Percentiles rank a stretch among this genome's conserved stretches.
These are phyloP conservation scores for Dipteronia dyeriana DNA, from an alignment of 345 rosid species.

Conservation along the genomic window DNA sequence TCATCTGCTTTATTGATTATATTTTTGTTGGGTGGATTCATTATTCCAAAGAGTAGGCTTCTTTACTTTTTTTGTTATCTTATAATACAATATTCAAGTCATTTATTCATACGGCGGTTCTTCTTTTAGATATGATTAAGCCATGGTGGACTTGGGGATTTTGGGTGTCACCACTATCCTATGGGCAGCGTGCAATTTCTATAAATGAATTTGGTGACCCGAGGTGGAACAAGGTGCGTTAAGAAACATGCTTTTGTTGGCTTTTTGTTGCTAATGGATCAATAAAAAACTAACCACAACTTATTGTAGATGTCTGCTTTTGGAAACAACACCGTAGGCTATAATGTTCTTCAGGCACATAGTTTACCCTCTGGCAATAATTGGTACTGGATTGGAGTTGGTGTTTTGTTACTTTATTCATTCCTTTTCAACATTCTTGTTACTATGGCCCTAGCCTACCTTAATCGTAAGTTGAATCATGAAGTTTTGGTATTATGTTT, in stretches of 20 bases:
- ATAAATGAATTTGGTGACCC: conserved; percentile 81
- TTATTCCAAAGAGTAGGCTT: conserved; percentile 72
- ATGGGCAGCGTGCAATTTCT: conserved; percentile 75
- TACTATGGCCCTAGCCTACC: conserved; percentile 69
- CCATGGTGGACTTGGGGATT: conserved; percentile 94
- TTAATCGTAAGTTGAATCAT: conserved; percentile 61
- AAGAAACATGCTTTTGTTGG: not conserved
- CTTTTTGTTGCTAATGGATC: not conserved
- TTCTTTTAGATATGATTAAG: conserved; percentile 56
- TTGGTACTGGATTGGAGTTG: conserved; percentile 94
- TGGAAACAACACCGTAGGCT: conserved; percentile 55
- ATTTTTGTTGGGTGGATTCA: conserved; percentile 86
- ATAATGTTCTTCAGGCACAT: conserved; percentile 55
- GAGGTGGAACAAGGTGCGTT: conserved; percentile 73
- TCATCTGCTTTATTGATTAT: conserved; percentile 60
- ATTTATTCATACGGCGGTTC: conserved; percentile 8
- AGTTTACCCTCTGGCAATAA: conserved; percentile 48
- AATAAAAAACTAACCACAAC: conserved; percentile 8
- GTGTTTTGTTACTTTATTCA: conserved; percentile 58
- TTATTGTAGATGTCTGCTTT: conserved; percentile 57
- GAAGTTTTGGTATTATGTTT: not conserved
- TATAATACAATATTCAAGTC: not conserved
- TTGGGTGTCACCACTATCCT: conserved; percentile 91
- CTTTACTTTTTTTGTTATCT: not conserved
- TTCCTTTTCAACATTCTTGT: conserved; percentile 65